Evolutionary conservation across 1,139 yeast genomes (phyloP).

Genomic region (Pichia sp.): DNA sequence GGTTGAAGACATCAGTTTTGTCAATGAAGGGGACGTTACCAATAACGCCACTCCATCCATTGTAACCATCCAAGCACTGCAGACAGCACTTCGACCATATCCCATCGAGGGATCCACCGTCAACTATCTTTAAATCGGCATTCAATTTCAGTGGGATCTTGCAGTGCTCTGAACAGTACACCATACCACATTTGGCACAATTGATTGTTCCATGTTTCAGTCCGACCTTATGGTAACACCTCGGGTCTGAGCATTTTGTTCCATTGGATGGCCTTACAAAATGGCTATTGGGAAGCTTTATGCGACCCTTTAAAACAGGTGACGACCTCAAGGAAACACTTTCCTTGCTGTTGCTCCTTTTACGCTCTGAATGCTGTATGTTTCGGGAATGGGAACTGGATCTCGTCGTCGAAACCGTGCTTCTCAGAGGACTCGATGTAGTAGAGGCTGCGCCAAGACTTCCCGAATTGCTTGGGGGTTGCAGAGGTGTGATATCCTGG

Average conservation of each 20-base stretch:
- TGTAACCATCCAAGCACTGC: slow-evolving; percentile 52
- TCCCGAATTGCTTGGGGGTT: too few relatives aligned
- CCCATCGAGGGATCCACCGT: slow-evolving; percentile 37
- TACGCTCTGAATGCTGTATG: not conserved
- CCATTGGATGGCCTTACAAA: slow-evolving; percentile 54
- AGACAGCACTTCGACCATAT: slow-evolving; percentile 70
- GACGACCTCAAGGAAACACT: not conserved
- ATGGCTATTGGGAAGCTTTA: slow-evolving; percentile 36
- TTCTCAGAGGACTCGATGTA: not conserved
- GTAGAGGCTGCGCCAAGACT: not conserved
- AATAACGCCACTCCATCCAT: slow-evolving; percentile 45
- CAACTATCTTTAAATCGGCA: slow-evolving; percentile 44
- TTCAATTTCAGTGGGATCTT: slow-evolving; percentile 46
- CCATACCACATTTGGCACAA: slow-evolving; percentile 68
- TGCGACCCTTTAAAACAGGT: not conserved
- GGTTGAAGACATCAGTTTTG: slow-evolving; percentile 42
- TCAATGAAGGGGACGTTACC: slow-evolving; percentile 39
- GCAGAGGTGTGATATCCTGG: too few relatives aligned
- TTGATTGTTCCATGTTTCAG: slow-evolving; percentile 53
- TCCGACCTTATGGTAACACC: slow-evolving; percentile 42
- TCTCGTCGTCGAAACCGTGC: not conserved
- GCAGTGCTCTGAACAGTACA: slow-evolving; percentile 68
- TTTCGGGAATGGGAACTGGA: not conserved
- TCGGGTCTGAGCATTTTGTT: slow-evolving; percentile 35
- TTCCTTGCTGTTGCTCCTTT: not conserved